These are phyloP conservation scores for Penicillium sp. DNA, from an alignment of 2,329 filamentous ascomycete genomes.

Conservation along the genomic window DNA sequence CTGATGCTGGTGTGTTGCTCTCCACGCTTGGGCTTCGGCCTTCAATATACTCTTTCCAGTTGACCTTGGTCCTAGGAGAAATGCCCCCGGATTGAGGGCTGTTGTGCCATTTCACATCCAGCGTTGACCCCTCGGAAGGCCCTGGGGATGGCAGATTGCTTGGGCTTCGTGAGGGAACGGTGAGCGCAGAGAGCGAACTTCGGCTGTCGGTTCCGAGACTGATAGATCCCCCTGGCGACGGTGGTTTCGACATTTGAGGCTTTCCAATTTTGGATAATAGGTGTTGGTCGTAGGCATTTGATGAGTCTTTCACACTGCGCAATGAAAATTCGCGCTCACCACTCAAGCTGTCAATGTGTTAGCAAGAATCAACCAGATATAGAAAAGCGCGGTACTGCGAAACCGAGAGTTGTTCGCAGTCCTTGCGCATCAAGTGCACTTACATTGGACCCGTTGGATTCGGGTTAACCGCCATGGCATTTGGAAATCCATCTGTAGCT, in stretches of 20 bases:
- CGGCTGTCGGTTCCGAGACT: constrained; percentile 33
- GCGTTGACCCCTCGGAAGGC: constrained; percentile 30
- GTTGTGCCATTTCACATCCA: constrained; percentile 39
- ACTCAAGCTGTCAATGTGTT: constrained; percentile 47
- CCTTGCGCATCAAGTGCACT: constrained; percentile 20
- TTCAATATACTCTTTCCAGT: constrained; percentile 43
- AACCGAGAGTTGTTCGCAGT: neutral
- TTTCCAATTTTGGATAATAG: constrained; percentile 62
- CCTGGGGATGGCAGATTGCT: constrained; percentile 33
- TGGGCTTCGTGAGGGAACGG: constrained; percentile 33
- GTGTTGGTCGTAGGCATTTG: constrained; percentile 62
- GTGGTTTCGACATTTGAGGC: constrained; percentile 58
- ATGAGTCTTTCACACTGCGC: constrained; percentile 56
- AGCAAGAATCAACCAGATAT: constrained; percentile 3
- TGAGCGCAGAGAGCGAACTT: constrained; percentile 31
- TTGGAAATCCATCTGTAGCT: constrained; percentile 34
- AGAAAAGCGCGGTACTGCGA: neutral
- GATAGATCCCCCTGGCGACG: constrained; percentile 49
- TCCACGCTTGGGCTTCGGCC: constrained; percentile 46
- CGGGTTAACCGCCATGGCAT: constrained; percentile 28
- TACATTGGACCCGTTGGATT: constrained; percentile 33
- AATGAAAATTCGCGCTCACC: constrained; percentile 60
- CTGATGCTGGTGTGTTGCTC: constrained; percentile 39
- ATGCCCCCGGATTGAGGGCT: constrained; percentile 42
- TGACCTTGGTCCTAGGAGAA: constrained; percentile 40